Base-by-base conservation (phyloP, 805 yeast species). In the Saturnispora hagleri region DNA sequence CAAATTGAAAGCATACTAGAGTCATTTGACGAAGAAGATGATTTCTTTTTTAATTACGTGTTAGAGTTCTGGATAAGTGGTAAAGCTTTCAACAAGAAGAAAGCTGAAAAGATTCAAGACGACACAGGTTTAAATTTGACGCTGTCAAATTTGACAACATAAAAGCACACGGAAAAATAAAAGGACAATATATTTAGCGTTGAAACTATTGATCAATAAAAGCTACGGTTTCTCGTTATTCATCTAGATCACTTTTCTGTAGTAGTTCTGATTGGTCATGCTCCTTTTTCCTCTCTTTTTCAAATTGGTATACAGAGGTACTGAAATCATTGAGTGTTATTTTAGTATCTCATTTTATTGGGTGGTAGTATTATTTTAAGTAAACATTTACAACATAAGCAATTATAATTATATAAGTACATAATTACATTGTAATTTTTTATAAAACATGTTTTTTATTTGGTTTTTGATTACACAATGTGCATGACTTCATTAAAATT, bases 51-150 rank as follows among this genome's bases (percentile, higher is more conserved):
- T 48, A 58, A 62, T 45, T 66, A 66, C 43, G 70, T 66, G 3
- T 56, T 66, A 13, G 66, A 64, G 51, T 61, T 65, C 47, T 66
- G 70, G 70, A 56, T 62, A 7, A 61, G 60, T 51, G 66, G 66
- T 8, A 66, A 63, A 54, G 62, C 62, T 26, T 63, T 58, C 51
- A 65, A 60, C 53, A 62, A 64, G 44, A 54, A 53, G 53, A 61
- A 60, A 33, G 58, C 61, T 8, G 52, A 57, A 51, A 62, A 60
- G 43, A 55, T 57, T 20, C 54, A 56, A 38, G 59, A 56, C 7
- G 47, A 50, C 22, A 43, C 35, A 28, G 58, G 54, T 7, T 31
- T 40, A 9, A 36, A 47, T 40, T 47, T 44, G 24, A 33, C 35
- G 2, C 43, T 43, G 13, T 24, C 18, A n/a, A 51, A 41, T 42